These are phyloP conservation scores for Aegilops sharonensis DNA, from an alignment of 176 grass and related monocot species.

Conservation along the genomic window DNA sequence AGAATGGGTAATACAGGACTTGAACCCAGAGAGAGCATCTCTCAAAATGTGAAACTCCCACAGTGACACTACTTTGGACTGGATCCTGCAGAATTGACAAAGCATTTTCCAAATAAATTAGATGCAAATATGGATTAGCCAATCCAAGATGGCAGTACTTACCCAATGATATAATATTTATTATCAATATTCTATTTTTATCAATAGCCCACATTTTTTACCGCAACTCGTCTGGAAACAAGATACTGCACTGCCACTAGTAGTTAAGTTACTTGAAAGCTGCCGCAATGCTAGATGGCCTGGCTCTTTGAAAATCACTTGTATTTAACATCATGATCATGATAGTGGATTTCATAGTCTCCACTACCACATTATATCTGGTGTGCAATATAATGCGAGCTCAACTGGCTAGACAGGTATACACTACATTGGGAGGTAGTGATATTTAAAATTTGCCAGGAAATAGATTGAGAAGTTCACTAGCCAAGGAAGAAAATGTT, in stretches of 20 bases:
- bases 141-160: neutral
- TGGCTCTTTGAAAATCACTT: neutral
- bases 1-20: slow-evolving; percentile 94
- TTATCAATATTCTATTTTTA: slow-evolving; percentile 7
- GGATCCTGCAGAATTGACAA: slow-evolving; percentile 68
- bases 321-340: neutral
- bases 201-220: slow-evolving; percentile 11
- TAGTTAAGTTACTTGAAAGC: neutral
- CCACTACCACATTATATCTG: neutral
- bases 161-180: neutral
- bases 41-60: slow-evolving; percentile 99
- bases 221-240: slow-evolving; percentile 11
- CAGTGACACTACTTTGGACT: slow-evolving; percentile 87
- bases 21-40: slow-evolving; percentile 95
- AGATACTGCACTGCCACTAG: neutral
- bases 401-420: slow-evolving; percentile 16
- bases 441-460: neutral
- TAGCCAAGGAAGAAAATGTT: slow-evolving; percentile 2
- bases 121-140: neutral
- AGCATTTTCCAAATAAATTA: neutral
- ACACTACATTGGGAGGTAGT: neutral
- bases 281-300: neutral
- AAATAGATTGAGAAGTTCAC: neutral
- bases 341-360: neutral
- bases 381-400: neutral